phyloP scores from a whole-genome alignment of 345 rosid species.

The Anastatica hierochuntica region DNA sequence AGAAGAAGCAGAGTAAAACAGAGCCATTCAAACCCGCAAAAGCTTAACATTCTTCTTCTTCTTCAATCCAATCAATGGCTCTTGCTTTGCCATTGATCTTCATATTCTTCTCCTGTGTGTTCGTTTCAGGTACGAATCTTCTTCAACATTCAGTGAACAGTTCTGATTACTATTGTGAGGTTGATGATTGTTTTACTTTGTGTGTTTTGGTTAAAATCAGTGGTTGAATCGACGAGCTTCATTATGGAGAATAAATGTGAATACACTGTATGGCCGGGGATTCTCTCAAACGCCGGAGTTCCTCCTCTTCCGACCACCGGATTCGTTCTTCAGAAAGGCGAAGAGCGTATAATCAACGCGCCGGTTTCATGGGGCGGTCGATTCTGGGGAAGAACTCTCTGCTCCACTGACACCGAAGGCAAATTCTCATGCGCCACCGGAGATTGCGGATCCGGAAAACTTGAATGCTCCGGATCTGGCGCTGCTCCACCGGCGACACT shows the following conservation, averaged over 20 bases:
- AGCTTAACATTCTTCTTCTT: constrained; percentile 12
- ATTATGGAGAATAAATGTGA: constrained; percentile 54
- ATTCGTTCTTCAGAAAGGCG: constrained; percentile 55
- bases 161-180: neutral
- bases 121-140: constrained; percentile 28
- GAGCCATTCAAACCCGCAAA: neutral
- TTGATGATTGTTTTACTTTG: too few species aligned
- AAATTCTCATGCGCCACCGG: constrained; percentile 67
- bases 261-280: constrained; percentile 75
- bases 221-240: constrained; percentile 47
- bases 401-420: constrained; percentile 47
- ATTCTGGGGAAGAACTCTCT: constrained; percentile 75
- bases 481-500: constrained; percentile 75
- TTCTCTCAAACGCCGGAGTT: constrained; percentile 57
- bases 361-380: constrained; percentile 91
- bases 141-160: neutral
- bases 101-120: too few species aligned
- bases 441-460: constrained; percentile 71
- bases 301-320: constrained; percentile 62
- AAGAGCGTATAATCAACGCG: constrained; percentile 38
- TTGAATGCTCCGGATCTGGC: constrained; percentile 63
- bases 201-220: too few species aligned
- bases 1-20: constrained; percentile 20
- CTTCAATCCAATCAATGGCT: constrained; percentile 35
- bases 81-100: constrained; percentile 20